A percentile compares a stretch with the other conserved stretches of the same genome.
These are phyloP conservation scores for Senecio squalidus DNA, from an alignment of 140 eudicot genomes.

Conservation along the genomic window DNA sequence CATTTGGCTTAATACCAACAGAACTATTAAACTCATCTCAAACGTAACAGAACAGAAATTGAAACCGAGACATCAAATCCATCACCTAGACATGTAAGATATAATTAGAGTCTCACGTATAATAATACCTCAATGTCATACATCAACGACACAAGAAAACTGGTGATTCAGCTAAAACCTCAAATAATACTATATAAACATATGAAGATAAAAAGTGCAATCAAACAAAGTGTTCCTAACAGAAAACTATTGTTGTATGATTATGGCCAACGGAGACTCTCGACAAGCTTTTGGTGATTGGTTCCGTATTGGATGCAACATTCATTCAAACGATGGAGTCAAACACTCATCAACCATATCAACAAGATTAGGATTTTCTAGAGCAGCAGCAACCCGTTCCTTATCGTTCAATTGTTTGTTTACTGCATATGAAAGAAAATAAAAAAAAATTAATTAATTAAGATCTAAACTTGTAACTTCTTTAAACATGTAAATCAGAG, in stretches of 20 bases:
- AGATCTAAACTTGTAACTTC: no score
- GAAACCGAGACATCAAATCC: no score
- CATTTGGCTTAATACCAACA: no score
- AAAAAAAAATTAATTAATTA: no score
- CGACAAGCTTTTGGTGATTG: background rate
- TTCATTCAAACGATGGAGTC: constrained; percentile 66
- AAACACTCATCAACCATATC: constrained; percentile 88
- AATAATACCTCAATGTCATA: no score
- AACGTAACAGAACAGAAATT: no score
- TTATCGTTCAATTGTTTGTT: constrained; percentile 92
- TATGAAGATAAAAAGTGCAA: constrained; percentile 10
- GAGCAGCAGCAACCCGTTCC: constrained; percentile 92
- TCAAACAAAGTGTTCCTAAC: background rate
- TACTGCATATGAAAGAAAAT: constrained; percentile 41
- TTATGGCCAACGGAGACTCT: background rate
- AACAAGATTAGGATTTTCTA: constrained; percentile 77
- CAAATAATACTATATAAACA: background rate
- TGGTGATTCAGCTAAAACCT: background rate
- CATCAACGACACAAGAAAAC: no score
- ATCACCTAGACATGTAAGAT: no score
- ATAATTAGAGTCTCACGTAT: no score
- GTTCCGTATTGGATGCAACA: background rate
- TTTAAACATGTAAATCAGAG: background rate
- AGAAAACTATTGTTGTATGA: constrained; percentile 7
- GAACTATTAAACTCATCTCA: no score